These are phyloP conservation scores for Colletotrichum lupini DNA, from an alignment of 2,329 filamentous ascomycete species.

Conservation along the genomic window DNA sequence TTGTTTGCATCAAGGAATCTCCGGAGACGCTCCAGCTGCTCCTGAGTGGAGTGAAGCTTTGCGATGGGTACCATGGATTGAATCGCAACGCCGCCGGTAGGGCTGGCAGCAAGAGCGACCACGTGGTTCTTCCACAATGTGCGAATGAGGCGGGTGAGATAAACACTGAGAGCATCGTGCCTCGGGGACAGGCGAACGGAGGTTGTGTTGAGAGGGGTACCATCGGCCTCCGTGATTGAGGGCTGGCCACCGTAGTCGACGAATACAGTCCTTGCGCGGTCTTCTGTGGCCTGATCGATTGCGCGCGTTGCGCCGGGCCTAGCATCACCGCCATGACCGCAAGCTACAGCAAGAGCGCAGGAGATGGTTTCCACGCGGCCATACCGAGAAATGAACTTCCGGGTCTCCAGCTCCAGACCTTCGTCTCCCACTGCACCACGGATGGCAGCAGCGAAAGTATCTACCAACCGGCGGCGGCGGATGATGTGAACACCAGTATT, in stretches of 20 bases:
- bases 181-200: constrained; percentile 88
- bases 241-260: constrained; percentile 94
- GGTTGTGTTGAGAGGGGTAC: constrained; percentile 79
- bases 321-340: constrained; percentile 86
- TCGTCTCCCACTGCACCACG: constrained; percentile 80
- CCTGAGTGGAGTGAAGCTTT: constrained; percentile 83
- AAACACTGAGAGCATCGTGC: constrained; percentile 88
- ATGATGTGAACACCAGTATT: constrained; percentile 91
- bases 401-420: constrained; percentile 82
- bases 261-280: constrained; percentile 86
- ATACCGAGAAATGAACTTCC: constrained; percentile 86
- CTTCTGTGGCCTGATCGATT: constrained; percentile 86
- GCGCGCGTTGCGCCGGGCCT: constrained; percentile 78
- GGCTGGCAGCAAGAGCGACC: constrained; percentile 62
- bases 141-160: constrained; percentile 87
- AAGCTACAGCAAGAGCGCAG: constrained; percentile 92
- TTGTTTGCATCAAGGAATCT: constrained; percentile 90
- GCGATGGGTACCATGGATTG: constrained; percentile 71
- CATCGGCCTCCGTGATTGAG: constrained; percentile 80
- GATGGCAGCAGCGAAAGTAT: constrained; percentile 88
- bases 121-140: constrained; percentile 88
- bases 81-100: constrained; percentile 72
- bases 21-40: constrained; percentile 80
- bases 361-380: constrained; percentile 90
- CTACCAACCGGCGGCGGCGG: constrained; percentile 84